phyloP scores from a whole-genome alignment of 2,329 filamentous ascomycete species.

The Eutypa lata region DNA sequence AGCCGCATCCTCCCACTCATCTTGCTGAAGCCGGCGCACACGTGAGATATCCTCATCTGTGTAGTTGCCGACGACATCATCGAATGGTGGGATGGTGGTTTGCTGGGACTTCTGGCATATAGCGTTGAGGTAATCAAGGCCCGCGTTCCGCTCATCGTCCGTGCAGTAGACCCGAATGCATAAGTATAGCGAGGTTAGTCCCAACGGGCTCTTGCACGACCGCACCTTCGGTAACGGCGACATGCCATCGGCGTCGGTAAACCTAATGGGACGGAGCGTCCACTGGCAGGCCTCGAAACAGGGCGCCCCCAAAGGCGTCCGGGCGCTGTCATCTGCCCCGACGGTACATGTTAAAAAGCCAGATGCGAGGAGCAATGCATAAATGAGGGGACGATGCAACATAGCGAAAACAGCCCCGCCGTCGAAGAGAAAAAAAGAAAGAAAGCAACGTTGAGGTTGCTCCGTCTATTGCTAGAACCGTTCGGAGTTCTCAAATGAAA shows the following conservation, averaged over 20 bases:
- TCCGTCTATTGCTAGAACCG: too few species aligned
- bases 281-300: constrained; percentile 33
- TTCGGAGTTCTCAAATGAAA: too few species aligned
- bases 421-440: too few species aligned
- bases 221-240: constrained; percentile 14
- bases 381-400: background rate
- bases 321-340: background rate
- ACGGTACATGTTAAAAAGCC: background rate
- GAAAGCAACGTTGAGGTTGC: too few species aligned
- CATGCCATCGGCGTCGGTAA: constrained; percentile 24
- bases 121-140: constrained; percentile 28
- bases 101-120: constrained; percentile 29
- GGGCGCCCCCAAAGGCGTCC: constrained; percentile 1
- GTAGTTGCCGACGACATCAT: constrained; percentile 30
- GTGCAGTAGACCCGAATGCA: constrained; percentile 36
- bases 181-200: constrained; percentile 32
- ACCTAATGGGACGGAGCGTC: constrained; percentile 25
- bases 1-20: constrained; percentile 17
- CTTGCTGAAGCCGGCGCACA: constrained; percentile 26
- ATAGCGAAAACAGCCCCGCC: background rate
- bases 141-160: constrained; percentile 17
- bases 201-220: constrained; percentile 28
- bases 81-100: constrained; percentile 30
- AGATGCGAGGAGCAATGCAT: background rate
- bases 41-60: constrained; percentile 29